Percentiles rank a stretch among this genome's conserved stretches.
Evolutionary conservation across 164 flowering plant genomes (phyloP).

Genomic region (Stephania yunnanensis): DNA sequence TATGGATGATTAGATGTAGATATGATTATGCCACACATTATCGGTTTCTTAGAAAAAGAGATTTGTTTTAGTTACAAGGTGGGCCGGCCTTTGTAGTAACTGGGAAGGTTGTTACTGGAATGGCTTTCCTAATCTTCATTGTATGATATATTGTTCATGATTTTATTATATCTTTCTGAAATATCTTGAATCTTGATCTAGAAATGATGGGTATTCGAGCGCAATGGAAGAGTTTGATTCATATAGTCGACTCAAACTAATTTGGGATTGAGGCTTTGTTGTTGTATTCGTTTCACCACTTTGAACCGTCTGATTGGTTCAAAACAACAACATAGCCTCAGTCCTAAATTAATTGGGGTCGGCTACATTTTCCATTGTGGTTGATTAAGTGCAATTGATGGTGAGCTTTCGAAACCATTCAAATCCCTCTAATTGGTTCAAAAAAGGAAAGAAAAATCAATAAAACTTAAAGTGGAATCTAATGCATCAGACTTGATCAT

Average conservation of each 20-base stretch:
- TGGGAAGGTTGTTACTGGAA: not conserved
- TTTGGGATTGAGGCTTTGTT: too few species aligned
- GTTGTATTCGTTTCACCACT: not conserved
- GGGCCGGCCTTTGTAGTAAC: not conserved
- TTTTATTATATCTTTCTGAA: not conserved
- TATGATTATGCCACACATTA: not conserved
- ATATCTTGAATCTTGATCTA: not conserved
- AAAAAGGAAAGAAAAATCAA: not conserved
- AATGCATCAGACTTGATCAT: not conserved
- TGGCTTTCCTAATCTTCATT: not conserved
- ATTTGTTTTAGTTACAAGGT: not conserved
- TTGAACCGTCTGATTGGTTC: too few species aligned
- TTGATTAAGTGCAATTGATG: too few species aligned
- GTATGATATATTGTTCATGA: not conserved
- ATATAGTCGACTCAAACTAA: too few species aligned
- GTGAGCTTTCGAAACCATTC: too few species aligned
- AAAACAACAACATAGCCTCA: too few species aligned
- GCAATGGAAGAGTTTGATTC: too few species aligned
- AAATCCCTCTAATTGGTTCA: too few species aligned
- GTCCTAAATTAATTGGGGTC: too few species aligned
- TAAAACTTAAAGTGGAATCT: not conserved
- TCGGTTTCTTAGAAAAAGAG: not conserved
- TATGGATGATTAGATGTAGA: not conserved
- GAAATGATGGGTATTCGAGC: not conserved
- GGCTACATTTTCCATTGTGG: too few species aligned